phyloP scores from a whole-genome alignment of 345 rosid genomes.

The Orychophragmus violaceus region DNA sequence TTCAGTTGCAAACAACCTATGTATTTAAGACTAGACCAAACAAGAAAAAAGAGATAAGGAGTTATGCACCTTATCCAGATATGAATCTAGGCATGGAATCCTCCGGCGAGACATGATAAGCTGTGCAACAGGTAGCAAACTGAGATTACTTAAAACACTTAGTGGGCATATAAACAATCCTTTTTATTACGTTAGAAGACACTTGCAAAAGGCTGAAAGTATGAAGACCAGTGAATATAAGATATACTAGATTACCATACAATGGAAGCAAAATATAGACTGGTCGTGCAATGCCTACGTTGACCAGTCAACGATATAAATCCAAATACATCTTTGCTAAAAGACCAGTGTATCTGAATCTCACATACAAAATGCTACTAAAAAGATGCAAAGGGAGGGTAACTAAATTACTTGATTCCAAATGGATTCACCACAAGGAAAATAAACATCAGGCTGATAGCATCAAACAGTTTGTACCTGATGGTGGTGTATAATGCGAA shows the following conservation, averaged over 20 bases:
- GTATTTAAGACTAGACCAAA: constrained; percentile 10
- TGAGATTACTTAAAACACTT: background rate
- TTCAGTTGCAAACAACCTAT: background rate
- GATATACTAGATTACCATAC: background rate
- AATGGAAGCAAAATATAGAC: background rate
- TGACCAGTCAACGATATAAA: background rate
- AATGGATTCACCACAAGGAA: background rate
- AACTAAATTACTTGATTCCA: background rate
- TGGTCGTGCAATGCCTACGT: background rate
- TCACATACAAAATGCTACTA: background rate
- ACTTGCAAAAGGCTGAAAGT: background rate
- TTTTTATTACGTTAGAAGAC: background rate
- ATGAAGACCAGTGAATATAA: background rate
- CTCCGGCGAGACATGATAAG: constrained; percentile 90
- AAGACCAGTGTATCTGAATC: background rate
- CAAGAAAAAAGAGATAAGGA: background rate
- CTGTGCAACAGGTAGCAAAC: constrained; percentile 33
- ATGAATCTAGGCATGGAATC: constrained; percentile 96
- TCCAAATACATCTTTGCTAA: background rate
- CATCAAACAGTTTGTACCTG: constrained; percentile 48
- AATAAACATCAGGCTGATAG: background rate
- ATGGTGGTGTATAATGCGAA: constrained; percentile 88
- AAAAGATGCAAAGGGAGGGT: background rate
- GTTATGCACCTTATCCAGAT: constrained; percentile 78
- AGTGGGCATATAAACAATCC: background rate